Evolutionary conservation across 2,329 filamentous ascomycete species (phyloP).

Genomic region (Tolypocladium tropicale): DNA sequence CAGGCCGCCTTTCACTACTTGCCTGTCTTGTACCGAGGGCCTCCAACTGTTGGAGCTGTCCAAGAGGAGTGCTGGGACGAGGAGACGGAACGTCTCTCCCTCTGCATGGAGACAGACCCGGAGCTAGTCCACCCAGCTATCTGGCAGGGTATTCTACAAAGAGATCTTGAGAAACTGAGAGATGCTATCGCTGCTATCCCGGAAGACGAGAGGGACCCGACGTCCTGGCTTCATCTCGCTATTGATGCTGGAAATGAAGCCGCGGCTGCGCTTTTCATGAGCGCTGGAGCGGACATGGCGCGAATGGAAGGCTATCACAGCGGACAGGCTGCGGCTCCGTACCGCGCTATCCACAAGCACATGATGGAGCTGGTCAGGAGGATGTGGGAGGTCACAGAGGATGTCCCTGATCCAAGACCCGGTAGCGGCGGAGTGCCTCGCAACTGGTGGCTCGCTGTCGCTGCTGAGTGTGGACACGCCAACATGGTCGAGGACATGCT

Average conservation of each 20-base stretch:
- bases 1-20: not conserved
- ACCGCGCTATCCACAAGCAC: not conserved
- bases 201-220: not conserved
- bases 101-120: not conserved
- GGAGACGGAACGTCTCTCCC: not conserved
- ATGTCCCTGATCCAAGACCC: not conserved
- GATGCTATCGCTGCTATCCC: not conserved
- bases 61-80: not conserved
- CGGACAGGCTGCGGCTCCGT: not conserved
- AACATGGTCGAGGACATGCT: not conserved
- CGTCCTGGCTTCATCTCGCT: not conserved
- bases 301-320: not conserved
- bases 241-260: not conserved
- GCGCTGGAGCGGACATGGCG: not conserved
- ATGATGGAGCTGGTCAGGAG: not conserved
- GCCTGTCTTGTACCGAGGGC: not conserved
- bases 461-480: not conserved
- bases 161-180: not conserved
- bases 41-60: not conserved
- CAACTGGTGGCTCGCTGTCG: not conserved
- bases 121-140: not conserved
- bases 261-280: not conserved
- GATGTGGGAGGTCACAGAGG: not conserved
- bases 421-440: not conserved
- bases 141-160: not conserved